Evolutionary conservation across 495 filamentous ascomycete species (phyloP).

Genomic region (Trichoderma reesei): DNA sequence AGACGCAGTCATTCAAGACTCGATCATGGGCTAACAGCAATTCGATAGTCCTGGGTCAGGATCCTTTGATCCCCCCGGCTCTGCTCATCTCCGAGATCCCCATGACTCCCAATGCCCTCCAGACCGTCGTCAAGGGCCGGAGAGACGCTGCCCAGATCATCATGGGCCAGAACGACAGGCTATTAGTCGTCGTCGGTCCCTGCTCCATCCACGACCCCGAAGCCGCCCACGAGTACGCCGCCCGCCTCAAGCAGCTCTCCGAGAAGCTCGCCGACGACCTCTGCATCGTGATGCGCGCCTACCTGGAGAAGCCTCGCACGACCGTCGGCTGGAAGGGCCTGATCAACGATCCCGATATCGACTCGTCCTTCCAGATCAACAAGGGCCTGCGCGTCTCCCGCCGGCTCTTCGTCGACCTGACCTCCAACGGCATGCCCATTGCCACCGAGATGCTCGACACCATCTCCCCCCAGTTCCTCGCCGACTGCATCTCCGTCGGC

Average conservation of each 20-base stretch:
- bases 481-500: slow-evolving; percentile 89
- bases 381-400: slow-evolving; percentile 86
- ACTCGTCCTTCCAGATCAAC: slow-evolving; percentile 97
- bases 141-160: slow-evolving; percentile 76
- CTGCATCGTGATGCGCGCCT: slow-evolving; percentile 92
- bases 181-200: slow-evolving; percentile 88
- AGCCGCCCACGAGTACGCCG: slow-evolving; percentile 77
- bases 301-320: slow-evolving; percentile 98
- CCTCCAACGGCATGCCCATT: slow-evolving; percentile 77
- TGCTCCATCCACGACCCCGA: slow-evolving; percentile 96
- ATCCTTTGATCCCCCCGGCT: slow-evolving; percentile 83
- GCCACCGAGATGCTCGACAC: slow-evolving; percentile 97
- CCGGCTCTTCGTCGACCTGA: slow-evolving; percentile 85
- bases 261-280: slow-evolving; percentile 72
- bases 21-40: background rate
- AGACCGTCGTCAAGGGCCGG: slow-evolving; percentile 74
- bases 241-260: slow-evolving; percentile 61
- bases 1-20: too few relatives aligned
- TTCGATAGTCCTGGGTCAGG: slow-evolving; percentile 75
- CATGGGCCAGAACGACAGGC: slow-evolving; percentile 67
- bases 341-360: slow-evolving; percentile 98
- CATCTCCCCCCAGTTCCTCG: slow-evolving; percentile 90
- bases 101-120: slow-evolving; percentile 48
- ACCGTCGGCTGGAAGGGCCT: slow-evolving; percentile 98
- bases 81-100: slow-evolving; percentile 85